Base-by-base conservation (phyloP, 2,329 filamentous ascomycete species). In the Claviceps sp. region DNA sequence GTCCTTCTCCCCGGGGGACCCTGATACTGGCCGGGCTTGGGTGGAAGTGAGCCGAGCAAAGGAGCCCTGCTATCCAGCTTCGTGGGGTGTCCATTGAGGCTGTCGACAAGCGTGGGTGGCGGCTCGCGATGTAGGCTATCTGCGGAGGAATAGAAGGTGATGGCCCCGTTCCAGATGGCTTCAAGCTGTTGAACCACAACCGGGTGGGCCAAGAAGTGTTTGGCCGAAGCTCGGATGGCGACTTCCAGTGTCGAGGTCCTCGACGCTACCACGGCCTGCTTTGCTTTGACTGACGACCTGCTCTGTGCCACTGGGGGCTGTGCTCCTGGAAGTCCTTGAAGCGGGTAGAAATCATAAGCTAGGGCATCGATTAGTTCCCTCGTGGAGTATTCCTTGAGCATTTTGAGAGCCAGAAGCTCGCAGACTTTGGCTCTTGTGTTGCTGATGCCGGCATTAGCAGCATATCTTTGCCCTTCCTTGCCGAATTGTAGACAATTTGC, bases 131-230 rank as follows among this genome's bases (percentile, higher is more conserved):
- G 91, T 24, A 96, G 71, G 57, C 79, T 86, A 65, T 96, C 90
- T 5, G 89, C 88, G 13, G 85, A 82, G 1, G 89, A 93, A 67
- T 95, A 89, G 63, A 97, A 96, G 58, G 93, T 89, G 57, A 97
- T 93, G 18, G 87, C 91, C 30, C 91, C 91, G 20, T 89, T 91
- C 91, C 91, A 97, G 55, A 97, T 95, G 45, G 89, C 90, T 67
- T 96, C 89, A n/a, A 97, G 75, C 63, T 96, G 90, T 66, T 94
- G 89, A 8, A 96, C 85, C 0, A 96, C 89, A 3, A 96, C 74
- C 0, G 91, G 90, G 62, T 96, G 90, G 8, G 91, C 86, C 5
- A 97, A 74, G 59, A 96, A 95, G 59, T 89, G 85, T 69, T 97
- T 96, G 22, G 91, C 87, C 56, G 90, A 90, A 20, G 90, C 89